Evolutionary conservation across 768 basidiomycete genomes (phyloP).

Genomic region (Fomitopsis pulvina): DNA sequence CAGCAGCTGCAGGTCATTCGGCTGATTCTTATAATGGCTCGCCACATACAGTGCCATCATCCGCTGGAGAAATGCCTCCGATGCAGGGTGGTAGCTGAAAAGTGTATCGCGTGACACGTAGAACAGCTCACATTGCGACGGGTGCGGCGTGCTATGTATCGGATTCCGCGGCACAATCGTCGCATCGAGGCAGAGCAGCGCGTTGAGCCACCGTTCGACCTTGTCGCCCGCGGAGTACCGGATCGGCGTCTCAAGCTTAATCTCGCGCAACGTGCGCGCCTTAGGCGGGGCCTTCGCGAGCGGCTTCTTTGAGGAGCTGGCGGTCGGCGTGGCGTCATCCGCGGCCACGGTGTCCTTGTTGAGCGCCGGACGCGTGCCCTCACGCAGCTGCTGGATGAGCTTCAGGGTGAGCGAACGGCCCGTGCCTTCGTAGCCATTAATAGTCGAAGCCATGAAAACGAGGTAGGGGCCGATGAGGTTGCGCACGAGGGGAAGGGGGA

Average conservation of each 20-base stretch:
- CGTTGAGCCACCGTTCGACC: constrained; percentile 93
- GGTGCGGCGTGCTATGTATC: constrained; percentile 87
- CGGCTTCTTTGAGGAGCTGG: constrained; percentile 47
- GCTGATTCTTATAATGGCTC: constrained; percentile 98
- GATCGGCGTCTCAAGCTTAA: constrained; percentile 93
- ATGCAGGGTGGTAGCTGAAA: constrained; percentile 95
- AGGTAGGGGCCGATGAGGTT: constrained; percentile 95
- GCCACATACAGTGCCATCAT: constrained; percentile 99
- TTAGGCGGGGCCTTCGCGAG: constrained; percentile 50
- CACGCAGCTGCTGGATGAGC: constrained; percentile 93
- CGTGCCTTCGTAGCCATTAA: constrained; percentile 99
- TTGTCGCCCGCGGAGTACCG: constrained; percentile 84
- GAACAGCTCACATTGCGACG: constrained; percentile 89
- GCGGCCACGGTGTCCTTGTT: constrained; percentile 47
- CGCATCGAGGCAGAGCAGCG: constrained; percentile 86
- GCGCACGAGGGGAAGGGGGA: constrained; percentile 91
- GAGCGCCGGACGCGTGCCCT: constrained; percentile 77
- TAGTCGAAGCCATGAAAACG: constrained; percentile 98
- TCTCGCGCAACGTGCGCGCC: constrained; percentile 78
- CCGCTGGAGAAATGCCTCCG: constrained; percentile 94
- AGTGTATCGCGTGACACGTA: constrained; percentile 94
- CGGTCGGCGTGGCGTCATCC: constrained; percentile 35
- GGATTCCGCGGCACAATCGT: constrained; percentile 46
- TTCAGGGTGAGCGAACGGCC: constrained; percentile 98
- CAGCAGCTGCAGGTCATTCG: constrained; percentile 96